These are phyloP conservation scores for Hypoxylon crocopeplum DNA, from an alignment of 495 filamentous ascomycete species.

Conservation along the genomic window DNA sequence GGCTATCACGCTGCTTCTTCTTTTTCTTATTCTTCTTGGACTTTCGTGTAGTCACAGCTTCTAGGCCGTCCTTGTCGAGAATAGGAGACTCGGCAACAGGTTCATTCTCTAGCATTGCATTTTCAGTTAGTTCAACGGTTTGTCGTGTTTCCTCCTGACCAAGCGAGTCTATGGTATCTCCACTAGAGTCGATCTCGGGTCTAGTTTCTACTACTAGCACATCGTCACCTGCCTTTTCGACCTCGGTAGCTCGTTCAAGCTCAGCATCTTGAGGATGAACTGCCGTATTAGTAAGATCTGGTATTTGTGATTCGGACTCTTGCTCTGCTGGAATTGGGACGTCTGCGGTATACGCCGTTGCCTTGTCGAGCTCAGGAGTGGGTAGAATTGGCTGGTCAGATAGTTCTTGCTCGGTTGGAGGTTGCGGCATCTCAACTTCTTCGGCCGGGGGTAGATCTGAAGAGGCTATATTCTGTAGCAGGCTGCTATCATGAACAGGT, in stretches of 20 bases:
- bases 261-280: conserved; percentile 5
- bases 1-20: conserved; percentile 33
- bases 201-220: conserved; percentile 1
- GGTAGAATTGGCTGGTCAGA: not conserved
- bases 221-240: conserved; percentile 13
- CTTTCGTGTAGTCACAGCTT: conserved; percentile 18
- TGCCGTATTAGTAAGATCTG: not conserved
- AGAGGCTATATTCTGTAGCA: not conserved
- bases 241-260: conserved; percentile 5
- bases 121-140: conserved; percentile 4
- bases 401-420: conserved; percentile 2
- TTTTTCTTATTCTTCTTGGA: conserved; percentile 46
- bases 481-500: conserved; percentile 2
- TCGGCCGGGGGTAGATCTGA: conserved; percentile 4
- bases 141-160: conserved; percentile 10
- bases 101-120: conserved; percentile 6
- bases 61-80: conserved; percentile 10
- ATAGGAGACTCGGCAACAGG: conserved; percentile 8
- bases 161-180: conserved; percentile 1
- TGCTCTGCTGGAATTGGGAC: not conserved
- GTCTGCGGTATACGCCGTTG: not conserved
- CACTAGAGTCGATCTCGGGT: conserved; percentile 5
- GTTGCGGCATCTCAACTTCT: conserved; percentile 5
- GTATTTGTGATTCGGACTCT: conserved; percentile 4
- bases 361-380: not conserved